Evolutionary conservation across 2,329 filamentous ascomycete species (phyloP), one percentile per base, ranked within the genome.

Genomic region (Neopestalotiopsis clavispora): DNA sequence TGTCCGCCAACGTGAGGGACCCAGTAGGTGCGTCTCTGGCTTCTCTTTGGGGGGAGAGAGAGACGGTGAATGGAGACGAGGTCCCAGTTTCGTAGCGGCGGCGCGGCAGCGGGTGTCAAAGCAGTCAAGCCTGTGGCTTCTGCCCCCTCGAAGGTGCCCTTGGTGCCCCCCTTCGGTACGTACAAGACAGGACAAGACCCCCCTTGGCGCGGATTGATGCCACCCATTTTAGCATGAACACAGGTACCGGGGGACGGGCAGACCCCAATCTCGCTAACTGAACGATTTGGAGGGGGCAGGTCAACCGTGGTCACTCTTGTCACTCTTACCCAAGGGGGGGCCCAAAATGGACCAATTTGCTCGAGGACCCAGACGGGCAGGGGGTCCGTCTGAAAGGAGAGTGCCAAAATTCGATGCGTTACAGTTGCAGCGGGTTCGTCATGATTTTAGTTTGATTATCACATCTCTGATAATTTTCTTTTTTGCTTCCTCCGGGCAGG

Each of bases 181-280:
- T 38, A 38, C 34, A 38, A 38, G 34, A 38, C 34, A 38, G 34
- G 45, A 52, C n/a, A 17, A 52, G 45, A 52, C 14, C 45, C 45
- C 34, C 62, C 42, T n/a, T 65, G 67, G 73, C 74, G 65, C 69
- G 62, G 66, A 68, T 66, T 49, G 64, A n/a, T 45, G 42, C 23
- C 49, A 42, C 66, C 49, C 45, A 66, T 67, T 63, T 65, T 67
- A 75, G 74, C 72, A 80, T 78, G 74, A 74, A 76, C 72, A 71
- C 69, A 73, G 64, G 69, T 72, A 68, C 70, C 70, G 70, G 70
- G 73, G 74, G 66, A 67, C 68, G 69, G 70, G 71, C 78, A 77
- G 76, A 64, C 59, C 75, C 76, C 77, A 83, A 82, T 83, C 74
- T 83, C 81, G 79, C 80, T 82, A 82, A 59, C 23, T 59, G 20